Conservation (phyloP, 331 rosid genomes). For the Spiraea crenata region DNA sequence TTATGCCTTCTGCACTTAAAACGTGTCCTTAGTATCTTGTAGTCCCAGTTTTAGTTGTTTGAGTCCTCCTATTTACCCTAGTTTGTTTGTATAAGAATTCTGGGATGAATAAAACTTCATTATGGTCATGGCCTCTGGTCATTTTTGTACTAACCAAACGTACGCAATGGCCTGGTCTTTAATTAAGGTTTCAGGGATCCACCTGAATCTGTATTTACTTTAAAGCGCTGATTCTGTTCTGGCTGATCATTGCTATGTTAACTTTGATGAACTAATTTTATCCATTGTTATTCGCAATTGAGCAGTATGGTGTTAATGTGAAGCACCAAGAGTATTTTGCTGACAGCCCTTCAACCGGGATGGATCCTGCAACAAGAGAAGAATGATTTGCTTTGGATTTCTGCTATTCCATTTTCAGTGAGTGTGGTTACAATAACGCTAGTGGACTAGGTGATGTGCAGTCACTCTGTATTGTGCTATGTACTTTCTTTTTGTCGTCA, state of each 20-base stretch:
- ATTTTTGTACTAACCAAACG: neutral
- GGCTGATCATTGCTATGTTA: neutral
- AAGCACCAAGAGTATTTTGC: conserved; percentile 98
- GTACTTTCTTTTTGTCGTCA: neutral
- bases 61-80: neutral
- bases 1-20: neutral
- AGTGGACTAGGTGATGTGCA: neutral
- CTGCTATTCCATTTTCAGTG: conserved; percentile 7
- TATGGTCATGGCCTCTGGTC: neutral
- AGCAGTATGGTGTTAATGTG: conserved; percentile 84
- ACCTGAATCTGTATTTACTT: neutral
- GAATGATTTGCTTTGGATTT: conserved; percentile 48
- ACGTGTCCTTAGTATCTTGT: neutral
- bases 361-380: conserved; percentile 85
- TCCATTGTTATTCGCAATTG: conserved; percentile 13
- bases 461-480: neutral
- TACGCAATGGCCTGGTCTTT: neutral
- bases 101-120: neutral
- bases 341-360: conserved; percentile 85
- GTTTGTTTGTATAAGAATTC: neutral
- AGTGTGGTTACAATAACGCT: neutral
- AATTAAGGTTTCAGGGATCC: neutral
- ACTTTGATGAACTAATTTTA: neutral
- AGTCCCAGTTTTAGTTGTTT: neutral
- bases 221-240: neutral